Conservation (phyloP, 148 eudicot species). For the Silene latifolia region DNA sequence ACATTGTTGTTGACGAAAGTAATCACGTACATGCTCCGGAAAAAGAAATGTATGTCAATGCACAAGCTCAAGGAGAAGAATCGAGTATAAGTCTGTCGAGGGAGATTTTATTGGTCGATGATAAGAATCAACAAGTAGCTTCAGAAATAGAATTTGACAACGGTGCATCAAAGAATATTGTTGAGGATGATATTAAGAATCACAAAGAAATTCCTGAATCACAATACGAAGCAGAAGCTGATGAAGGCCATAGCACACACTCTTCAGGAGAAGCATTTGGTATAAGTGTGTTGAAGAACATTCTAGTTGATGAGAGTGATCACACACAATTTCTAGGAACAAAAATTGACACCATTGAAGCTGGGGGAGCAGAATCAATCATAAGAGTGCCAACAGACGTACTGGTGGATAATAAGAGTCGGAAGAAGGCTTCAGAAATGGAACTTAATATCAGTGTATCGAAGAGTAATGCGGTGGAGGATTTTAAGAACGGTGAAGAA, state of each 20-base stretch:
- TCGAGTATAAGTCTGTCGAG: constrained; percentile 17
- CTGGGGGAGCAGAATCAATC: constrained; percentile 18
- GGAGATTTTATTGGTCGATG: constrained; percentile 11
- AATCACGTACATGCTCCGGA: constrained; percentile 4
- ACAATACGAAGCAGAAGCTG: background rate
- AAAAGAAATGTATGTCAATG: background rate
- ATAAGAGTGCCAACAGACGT: constrained; percentile 17
- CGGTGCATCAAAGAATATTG: constrained; percentile 16
- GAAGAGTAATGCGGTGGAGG: constrained; percentile 4
- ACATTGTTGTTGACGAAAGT: constrained; percentile 15
- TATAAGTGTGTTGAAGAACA: background rate
- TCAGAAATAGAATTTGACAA: background rate
- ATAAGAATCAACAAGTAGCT: constrained; percentile 7
- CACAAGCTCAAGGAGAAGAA: constrained; percentile 5
- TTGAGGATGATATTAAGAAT: background rate
- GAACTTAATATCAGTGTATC: constrained; percentile 2
- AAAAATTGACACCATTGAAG: background rate
- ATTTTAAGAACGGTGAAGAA: background rate
- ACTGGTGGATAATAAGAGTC: constrained; percentile 5
- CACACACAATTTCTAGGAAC: background rate
- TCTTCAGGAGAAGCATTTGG: background rate
- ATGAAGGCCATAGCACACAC: background rate
- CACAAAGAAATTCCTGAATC: background rate
- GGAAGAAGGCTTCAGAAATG: constrained; percentile 1
- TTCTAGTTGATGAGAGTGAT: background rate